Evolutionary conservation across 148 eudicot genomes (phyloP), one percentile per base, ranked within the genome.

Genomic region (Silene uniflora): DNA sequence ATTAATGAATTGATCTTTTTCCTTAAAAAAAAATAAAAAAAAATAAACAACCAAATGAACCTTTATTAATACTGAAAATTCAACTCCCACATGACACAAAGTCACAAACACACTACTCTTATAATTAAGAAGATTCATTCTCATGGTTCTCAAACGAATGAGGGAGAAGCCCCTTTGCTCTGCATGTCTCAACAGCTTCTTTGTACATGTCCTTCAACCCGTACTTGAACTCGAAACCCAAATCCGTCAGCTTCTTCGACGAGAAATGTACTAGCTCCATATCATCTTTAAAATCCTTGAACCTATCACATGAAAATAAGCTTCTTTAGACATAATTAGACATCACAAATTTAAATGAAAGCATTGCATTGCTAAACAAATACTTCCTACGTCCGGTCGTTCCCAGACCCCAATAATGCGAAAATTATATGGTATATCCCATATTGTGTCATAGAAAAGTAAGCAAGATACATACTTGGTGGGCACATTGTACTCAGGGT

Each of bases 151-250:
- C 78, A 22, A 73, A 71, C 13, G 89, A 81, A 73, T 18, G 27
- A 1, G 98, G 92, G 22, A 95, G 89, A 87, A 95, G 79, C 22
- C 96, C 93, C 81, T 92, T 95, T 74, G 83, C 87, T 75, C 96
- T 78, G 76, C 96, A 95, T 16, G 85, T 88, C 44, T 89, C 93
- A 47, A 95, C 86, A 35, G 98, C 97, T 71, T 85, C 98, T 71
- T 73, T 86, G 77, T 80, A 92, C 98, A 95, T 95, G 61, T 92
- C 97, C 80, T 90, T 93, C 85, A 92, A 86, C 42, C 82, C 85
- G 73, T 90, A 88, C 86, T 92, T 89, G 84, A 90, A 95, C 60
- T 89, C 19, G 65, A 95, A 95, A 7, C 93, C 96, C 83, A 84
- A 75, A 0, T 81, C 87, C 22, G 25, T 54, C 79, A 95, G 75